Evolutionary conservation across 176 grass and related monocot species (phyloP), one percentile per base, ranked within the genome.

Genomic region (Raddia guianensis): DNA sequence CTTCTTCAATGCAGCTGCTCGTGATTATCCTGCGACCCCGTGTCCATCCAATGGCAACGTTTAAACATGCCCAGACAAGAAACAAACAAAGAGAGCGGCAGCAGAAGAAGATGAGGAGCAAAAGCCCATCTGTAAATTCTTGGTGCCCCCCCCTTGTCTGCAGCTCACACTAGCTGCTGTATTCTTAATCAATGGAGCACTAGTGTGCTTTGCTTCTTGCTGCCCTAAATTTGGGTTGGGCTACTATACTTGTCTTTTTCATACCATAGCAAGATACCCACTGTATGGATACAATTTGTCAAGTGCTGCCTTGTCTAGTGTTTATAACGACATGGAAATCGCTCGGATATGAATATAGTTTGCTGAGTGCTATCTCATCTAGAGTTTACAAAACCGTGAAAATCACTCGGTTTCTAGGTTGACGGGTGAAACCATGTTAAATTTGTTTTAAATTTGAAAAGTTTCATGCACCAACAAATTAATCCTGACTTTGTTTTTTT

Each of bases 11-110:
- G 37, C 8, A 20, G 13, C 16, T 12, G 40, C 14, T 53, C 33
- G 18, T 1, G 32, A 73, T 74, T 63, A 82, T 52, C 70, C 8
- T 3, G 1, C 16, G 33, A 12, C 2, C 49, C 9, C 9, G 27
- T 7, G 35, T 2, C 42, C n/a, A 63, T 76, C 65, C 73, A 70
- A 43, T 2, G 18, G 65, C 46, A 18, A 62, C 14, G 53, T 78
- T 3, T 59, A 45, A 78, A 62, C 53, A 52, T 8, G 54, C 43
- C 82, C 5, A 27, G 74, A 77, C 74, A 71, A 78, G 12, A 20
- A 12, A 9, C 7, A 6, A 79, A 12, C 19, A 27, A 59, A 3
- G 57, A 32, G 12, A 50, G 12, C 4, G 4, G 12, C 0, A 50
- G 10, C 10, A 50, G 49, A 9, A 19, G 6, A 6, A 18, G n/a